Evolutionary conservation across 106 monocot genomes (phyloP).

Genomic region (Alisma plantagoaquatica): DNA sequence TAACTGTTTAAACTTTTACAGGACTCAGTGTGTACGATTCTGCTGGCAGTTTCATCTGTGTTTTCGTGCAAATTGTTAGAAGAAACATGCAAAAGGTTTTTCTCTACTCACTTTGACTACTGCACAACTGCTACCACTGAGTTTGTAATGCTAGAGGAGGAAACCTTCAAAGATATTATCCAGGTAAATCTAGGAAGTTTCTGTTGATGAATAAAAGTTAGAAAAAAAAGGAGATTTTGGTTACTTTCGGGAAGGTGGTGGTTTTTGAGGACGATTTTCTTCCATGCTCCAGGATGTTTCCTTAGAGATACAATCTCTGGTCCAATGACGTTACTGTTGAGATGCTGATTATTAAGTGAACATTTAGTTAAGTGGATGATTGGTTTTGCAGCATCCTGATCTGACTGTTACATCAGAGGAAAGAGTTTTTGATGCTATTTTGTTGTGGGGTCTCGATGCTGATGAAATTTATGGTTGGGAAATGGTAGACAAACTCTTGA

Average conservation of each 20-base stretch:
- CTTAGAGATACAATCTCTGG: background rate
- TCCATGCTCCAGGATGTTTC: background rate
- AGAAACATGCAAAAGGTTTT: slow-evolving; percentile 66
- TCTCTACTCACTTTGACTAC: slow-evolving; percentile 93
- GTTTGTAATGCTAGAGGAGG: slow-evolving; percentile 65
- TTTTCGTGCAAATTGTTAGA: slow-evolving; percentile 81
- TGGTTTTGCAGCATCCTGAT: slow-evolving; percentile 79
- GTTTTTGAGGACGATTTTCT: background rate
- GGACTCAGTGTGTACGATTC: slow-evolving; percentile 69
- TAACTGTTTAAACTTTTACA: slow-evolving; percentile 75
- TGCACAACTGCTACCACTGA: slow-evolving; percentile 77
- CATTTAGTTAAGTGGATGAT: slow-evolving; percentile 17
- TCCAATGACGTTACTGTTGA: slow-evolving; percentile 3
- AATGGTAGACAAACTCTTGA: slow-evolving; percentile 48
- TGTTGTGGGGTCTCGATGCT: slow-evolving; percentile 77
- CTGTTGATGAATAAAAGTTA: background rate
- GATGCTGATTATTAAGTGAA: slow-evolving; percentile 6
- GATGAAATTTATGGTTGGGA: slow-evolving; percentile 54
- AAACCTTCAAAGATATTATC: slow-evolving; percentile 61
- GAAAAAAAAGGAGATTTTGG: background rate
- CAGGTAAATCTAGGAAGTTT: slow-evolving; percentile 40
- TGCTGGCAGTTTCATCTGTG: slow-evolving; percentile 60
- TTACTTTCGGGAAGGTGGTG: background rate
- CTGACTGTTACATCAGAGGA: slow-evolving; percentile 98
- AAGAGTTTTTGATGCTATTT: slow-evolving; percentile 81